Base-by-base conservation (phyloP, 345 rosid species). In the Streptanthus diversifolius region DNA sequence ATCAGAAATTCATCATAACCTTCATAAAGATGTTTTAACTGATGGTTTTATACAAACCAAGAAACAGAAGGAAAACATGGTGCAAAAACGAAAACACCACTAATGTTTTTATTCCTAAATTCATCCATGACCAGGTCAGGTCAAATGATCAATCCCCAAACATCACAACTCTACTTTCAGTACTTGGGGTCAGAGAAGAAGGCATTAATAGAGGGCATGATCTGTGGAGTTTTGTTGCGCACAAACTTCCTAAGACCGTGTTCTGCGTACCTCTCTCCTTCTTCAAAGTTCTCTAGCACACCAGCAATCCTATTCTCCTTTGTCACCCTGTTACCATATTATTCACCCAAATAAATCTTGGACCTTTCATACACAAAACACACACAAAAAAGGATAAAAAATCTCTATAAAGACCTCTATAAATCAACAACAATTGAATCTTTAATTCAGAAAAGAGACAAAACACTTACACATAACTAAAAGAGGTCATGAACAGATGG, bases 231-330 rank as follows among this genome's bases (percentile, higher is more conserved):
- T 76, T n/a, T 85, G 79, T 75, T 81, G 29, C 92, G 90, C 6
- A 85, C 91, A 39, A 69, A 85, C 77, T 83, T 91, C 80, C 97
- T 85, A 11, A 91, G 1, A 25, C 69, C 45, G 55, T 91, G 91
- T 71, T 91, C 81, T 0, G 91, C 15, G 72, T 91, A 89, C 72
- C 70, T 86, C 43, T 85, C 86, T 64, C 97, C 97, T 80, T 89
- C 93, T 0, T 79, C 67, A 49, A 63, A 74, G 83, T 91, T 91
- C 0, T 91, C 96, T 83, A 91, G 68, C n/a, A 91, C 80, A 61
- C 96, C 97, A 1, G 96, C 91, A 9, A 89, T 78, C 63, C 96
- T 77, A 74, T 81, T 79, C 81, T 91, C 87, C 85, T 89, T 91
- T 76, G 1, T 82, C 79, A 91, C 89, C 85, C 97, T 91, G 83